Base-by-base conservation (phyloP, 2,329 filamentous ascomycete genomes). In the Dendryphion nanum region DNA sequence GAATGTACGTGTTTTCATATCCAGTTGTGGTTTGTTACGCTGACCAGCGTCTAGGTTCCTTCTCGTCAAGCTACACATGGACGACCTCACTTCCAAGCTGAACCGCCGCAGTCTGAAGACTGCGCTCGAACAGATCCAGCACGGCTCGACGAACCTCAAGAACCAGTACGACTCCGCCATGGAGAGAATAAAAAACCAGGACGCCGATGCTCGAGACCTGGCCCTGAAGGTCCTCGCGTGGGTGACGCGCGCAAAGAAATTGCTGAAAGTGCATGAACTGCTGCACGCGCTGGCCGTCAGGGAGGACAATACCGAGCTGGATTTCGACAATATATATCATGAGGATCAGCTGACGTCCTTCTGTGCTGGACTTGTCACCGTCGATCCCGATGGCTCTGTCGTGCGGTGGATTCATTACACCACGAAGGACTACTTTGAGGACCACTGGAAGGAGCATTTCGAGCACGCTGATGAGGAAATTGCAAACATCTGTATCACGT, bases 341-440 rank as follows among this genome's bases (percentile, higher is more conserved):
- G 18, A 33, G 6, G 32, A 37, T 28, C 10, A 19, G 14, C 35
- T 43, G 6, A 14, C 33, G 6, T 43, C 37, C 5, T 32, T 35
- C 4, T 50, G 57, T 35, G 44, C 50, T 35, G 58, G 57, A 4
- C 41, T 64, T 3, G 52, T 63, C 32, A 47, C 43, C 13, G 41
- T 53, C 13, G 51, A 63, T 35, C 37, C 48, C 18, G 15, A 49
- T 10, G 59, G 55, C 30, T 43, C 41, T 10, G 45, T 45, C 30
- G 47, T 41, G 18, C 53, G 45, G 32, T 42, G 51, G 16, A 54
- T 50, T 3, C 50, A 53, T 26, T 45, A 53, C 33, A 53, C 48
- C 15, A 47, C 48, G 2, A 42, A 53, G 29, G 32, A 48, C 20
- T 53, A 43, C 30, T 40, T 53, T 35, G 39, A 61, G 52, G 37